phyloP scores from a whole-genome alignment of 208 protist species.

The Wallacemonas collosoma region DNA sequence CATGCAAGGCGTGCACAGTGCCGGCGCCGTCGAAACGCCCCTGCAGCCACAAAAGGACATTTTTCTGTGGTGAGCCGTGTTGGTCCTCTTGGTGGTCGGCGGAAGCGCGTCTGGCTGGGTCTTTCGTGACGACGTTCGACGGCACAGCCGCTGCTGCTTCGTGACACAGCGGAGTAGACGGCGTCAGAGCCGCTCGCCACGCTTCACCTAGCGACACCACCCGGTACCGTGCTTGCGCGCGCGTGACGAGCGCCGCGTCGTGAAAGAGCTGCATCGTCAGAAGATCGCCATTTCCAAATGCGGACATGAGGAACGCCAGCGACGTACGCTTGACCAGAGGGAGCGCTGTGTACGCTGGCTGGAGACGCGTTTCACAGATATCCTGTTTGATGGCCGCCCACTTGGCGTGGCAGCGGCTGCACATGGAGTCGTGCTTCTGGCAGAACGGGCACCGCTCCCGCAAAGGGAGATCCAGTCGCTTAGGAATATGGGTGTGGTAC shows the following conservation, averaged over 20 bases:
- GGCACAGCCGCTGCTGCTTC: too few species aligned
- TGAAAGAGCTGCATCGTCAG: conserved; percentile 38
- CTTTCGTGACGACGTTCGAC: too few species aligned
- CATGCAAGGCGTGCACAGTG: conserved; percentile 31
- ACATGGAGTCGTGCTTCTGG: conserved; percentile 57
- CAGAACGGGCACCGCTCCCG: conserved; percentile 48
- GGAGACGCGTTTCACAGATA: conserved; percentile 16
- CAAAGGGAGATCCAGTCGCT: conserved; percentile 48
- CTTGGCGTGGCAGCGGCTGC: conserved; percentile 44
- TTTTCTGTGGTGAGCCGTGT: background rate
- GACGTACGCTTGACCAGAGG: conserved; percentile 19
- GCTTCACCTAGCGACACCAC: conserved; percentile 1
- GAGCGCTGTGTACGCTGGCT: conserved; percentile 31
- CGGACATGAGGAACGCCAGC: conserved; percentile 39
- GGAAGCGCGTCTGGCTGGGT: too few species aligned
- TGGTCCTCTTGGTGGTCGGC: too few species aligned
- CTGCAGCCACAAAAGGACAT: conserved; percentile 4
- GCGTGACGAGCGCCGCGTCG: conserved; percentile 15
- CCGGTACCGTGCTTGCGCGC: conserved; percentile 9
- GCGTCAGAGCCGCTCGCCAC: background rate
- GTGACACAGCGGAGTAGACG: too few species aligned
- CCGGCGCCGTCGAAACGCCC: conserved; percentile 16
- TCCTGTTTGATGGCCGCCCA: conserved; percentile 33
- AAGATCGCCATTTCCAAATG: conserved; percentile 41
- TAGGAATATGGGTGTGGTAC: conserved; percentile 21